These are phyloP conservation scores for Cladorrhinum sp. DNA, from an alignment of 2,329 filamentous ascomycete genomes.

Conservation along the genomic window DNA sequence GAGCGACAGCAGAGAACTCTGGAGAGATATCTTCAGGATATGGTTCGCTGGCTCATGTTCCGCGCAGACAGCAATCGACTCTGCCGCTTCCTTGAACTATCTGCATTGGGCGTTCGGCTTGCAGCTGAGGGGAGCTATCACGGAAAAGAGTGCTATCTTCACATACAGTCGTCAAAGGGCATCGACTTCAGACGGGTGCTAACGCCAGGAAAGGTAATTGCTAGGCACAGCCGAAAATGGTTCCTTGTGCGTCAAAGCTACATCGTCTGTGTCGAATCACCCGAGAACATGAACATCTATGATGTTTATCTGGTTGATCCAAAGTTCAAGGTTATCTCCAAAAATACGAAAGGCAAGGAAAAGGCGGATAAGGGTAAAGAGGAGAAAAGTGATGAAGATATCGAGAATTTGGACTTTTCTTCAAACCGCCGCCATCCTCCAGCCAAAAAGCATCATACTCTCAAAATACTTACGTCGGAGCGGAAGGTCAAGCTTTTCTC, in stretches of 20 bases:
- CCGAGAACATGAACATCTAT: constrained; percentile 97
- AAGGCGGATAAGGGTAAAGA: constrained; percentile 40
- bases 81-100: constrained; percentile 93
- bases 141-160: constrained; percentile 91
- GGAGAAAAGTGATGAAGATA: constrained; percentile 34
- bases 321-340: constrained; percentile 77
- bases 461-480: constrained; percentile 88
- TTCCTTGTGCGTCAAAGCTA: constrained; percentile 98
- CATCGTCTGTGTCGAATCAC: constrained; percentile 95
- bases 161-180: constrained; percentile 88
- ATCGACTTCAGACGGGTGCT: constrained; percentile 80
- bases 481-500: constrained; percentile 88
- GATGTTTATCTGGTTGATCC: constrained; percentile 97
- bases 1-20: constrained; percentile 81
- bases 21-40: constrained; percentile 85
- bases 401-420: constrained; percentile 41
- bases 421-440: constrained; percentile 34
- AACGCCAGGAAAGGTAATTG: constrained; percentile 73
- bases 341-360: constrained; percentile 56
- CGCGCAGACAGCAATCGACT: constrained; percentile 90
- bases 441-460: constrained; percentile 68
- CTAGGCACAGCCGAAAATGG: constrained; percentile 89
- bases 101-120: constrained; percentile 86
- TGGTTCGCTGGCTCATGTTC: constrained; percentile 97
- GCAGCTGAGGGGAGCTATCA: constrained; percentile 96